Base-by-base conservation (phyloP, 2,329 filamentous ascomycete species). In the Phoma herbarum region DNA sequence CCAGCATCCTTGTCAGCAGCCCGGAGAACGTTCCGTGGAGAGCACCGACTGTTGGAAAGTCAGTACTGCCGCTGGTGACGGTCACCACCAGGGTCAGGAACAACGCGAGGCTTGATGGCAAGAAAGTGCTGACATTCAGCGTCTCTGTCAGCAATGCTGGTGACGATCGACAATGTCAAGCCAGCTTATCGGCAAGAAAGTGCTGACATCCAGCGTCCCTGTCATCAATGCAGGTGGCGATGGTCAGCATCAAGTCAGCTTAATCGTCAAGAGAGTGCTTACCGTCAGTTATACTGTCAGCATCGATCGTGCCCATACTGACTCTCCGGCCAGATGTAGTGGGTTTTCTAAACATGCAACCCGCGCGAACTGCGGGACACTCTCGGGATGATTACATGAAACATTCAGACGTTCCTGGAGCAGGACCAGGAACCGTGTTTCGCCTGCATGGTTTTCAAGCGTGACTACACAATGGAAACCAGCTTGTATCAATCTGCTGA, bases 1-100 rank as follows among this genome's bases (percentile, higher is more conserved):
- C 39, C 39, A 42, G 18, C 39, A 22, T 42, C n/a, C 39, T 22
- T 42, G 39, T 42, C 39, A 42, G 39, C 39, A 42, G 39, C 18
- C 39, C 14, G 18, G 39, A n/a, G 20, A 8, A 42, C 39, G 18
- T 22, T 42, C 18, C 39, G 18, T 22, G 39, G 39, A 42, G 39
- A 42, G 11, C 16, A 8, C n/a, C 23, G 39, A 22, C 18, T 22
- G 39, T 42, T 42, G 16, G 18, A n/a, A 42, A 22, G 39, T 42
- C 39, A 42, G 39, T 22, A 42, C n/a, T 42, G 39, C 23, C 16
- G 18, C 23, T 42, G 39, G 18, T 12, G 39, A 42, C n/a, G n/a
- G 39, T 42, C 6, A 23, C 11, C 39, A 42, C 14, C 39, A 42
- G 23, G 39, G 39, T 22, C 10, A 42, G 39, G n/a, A 42, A 12